Evolutionary conservation across 2,329 filamentous ascomycete species (phyloP), one percentile per base, ranked within the genome.

Genomic region (Pochonia chlamydosporia): DNA sequence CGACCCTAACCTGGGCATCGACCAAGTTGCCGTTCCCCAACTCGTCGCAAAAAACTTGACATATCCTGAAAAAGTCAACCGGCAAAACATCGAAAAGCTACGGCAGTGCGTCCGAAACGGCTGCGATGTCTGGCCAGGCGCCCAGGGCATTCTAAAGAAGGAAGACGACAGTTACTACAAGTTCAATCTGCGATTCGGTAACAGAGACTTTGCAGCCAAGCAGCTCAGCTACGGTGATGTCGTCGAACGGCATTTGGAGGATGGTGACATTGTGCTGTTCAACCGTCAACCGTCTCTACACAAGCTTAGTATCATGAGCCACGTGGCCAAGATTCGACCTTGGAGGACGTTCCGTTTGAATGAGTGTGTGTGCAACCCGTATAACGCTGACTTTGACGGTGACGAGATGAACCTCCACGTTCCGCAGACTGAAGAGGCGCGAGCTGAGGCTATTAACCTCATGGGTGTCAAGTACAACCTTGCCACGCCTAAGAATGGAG

Each of bases 361-460:
- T 63, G 93, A 99, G 65, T 99, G 93, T 79, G 93, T 96, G 1
- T 99, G 93, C 68, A 91, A 87, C 52, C 93, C 93, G 3, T 99
- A 99, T 75, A 99, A 99, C 58, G 93, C 93, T 47, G 93, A 99
- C 79, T 99, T 99, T 57, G 93, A 99, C 59, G 93, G 93, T 50
- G 93, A 99, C 58, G 93, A 99, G 67, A 99, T 99, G 93, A 99
- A 99, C 59, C 70, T 99, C 41, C 93, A 99, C 68, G 91, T 99
- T 14, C 93, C 93, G 2, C 93, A 99, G 63, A 97, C 93, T 0
- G 93, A 99, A 70, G 93, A 99, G 67, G 92, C 93, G 10, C 81
- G 93, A 48, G 89, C 92, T 3, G 93, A 99, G 67, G 93, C 93
- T 1, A 95, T 95, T 59, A 90, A 92, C 56, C 72, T 99, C 41